Evolutionary conservation across 2,329 filamentous ascomycete genomes (phyloP), one percentile per base, ranked within the genome.

Genomic region (Seiridium unicorne): DNA sequence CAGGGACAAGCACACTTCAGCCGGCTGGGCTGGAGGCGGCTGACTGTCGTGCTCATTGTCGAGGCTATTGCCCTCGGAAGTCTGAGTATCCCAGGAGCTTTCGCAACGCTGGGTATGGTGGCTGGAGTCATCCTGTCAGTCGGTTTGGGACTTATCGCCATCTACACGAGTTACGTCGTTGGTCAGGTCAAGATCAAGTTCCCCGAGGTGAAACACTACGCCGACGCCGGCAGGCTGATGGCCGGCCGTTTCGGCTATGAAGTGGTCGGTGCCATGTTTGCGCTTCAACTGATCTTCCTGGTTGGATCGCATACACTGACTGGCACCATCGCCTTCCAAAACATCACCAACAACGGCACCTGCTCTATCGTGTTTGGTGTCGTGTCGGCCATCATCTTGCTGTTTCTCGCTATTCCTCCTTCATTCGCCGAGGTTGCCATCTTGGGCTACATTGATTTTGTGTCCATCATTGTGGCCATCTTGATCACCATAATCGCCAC

Each of bases 291-390:
- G 32, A 71, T 86, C n/a, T 88, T 89, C 73, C 80, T 88, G 68
- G 85, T 88, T 76, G 84, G 81, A 5, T 85, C 84, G 49, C 87
- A 89, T 68, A 76, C 88, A 35, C 75, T 88, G 56, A 86, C 84
- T 1, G 88, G 88, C 67, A 80, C 78, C 26, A 84, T 88, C 64
- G 85, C 84, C 60, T 80, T 88, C 74, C 85, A 87, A 63, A 82
- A 80, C 13, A 74, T 89, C 61, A 85, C 84, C 2, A 69, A 79
- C 26, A 80, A 86, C 67, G 80, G 77, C 2, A 76, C 80, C 3
- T 89, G 86, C 69, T 84, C 84, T 0, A 80, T 88, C 62, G 75
- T 84, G 1, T 89, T 84, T 68, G 81, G 79, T 10, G 73, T 85
- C n/a, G 73, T 84, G 2, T 85, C 83, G 1, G 73, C 84, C 63